Conservation (phyloP, 768 basidiomycete genomes). For the Naganishia vishniacii region DNA sequence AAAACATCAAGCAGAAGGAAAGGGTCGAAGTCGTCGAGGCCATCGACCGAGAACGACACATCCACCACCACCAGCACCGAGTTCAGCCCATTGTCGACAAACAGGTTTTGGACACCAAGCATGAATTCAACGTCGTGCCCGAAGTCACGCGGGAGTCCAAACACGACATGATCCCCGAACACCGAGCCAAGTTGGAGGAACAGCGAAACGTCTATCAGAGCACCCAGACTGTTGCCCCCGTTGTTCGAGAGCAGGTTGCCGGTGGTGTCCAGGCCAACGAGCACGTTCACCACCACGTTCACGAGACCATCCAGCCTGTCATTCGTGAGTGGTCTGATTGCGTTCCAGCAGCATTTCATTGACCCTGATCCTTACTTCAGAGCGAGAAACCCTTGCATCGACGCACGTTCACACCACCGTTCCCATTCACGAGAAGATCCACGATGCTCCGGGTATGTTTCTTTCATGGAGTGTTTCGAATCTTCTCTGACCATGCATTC, state of each 20-base stretch:
- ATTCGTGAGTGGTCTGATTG: slow-evolving; percentile 32
- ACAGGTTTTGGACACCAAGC: slow-evolving; percentile 41
- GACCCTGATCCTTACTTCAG: background rate
- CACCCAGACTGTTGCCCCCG: slow-evolving; percentile 36
- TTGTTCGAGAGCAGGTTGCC: slow-evolving; percentile 32
- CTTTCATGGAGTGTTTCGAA: too few species aligned
- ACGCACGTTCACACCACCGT: slow-evolving; percentile 49
- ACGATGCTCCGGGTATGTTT: slow-evolving; percentile 45
- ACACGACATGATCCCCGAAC: slow-evolving; percentile 48
- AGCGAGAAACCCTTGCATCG: slow-evolving; percentile 49
- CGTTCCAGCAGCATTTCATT: background rate
- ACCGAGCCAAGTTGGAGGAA: slow-evolving; percentile 46
- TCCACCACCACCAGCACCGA: slow-evolving; percentile 46
- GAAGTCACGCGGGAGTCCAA: slow-evolving; percentile 45
- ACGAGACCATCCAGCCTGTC: slow-evolving; percentile 46
- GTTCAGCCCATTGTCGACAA: slow-evolving; percentile 48
- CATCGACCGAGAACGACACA: slow-evolving; percentile 48
- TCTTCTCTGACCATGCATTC: too few species aligned
- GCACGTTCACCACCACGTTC: slow-evolving; percentile 50
- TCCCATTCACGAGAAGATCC: slow-evolving; percentile 48
- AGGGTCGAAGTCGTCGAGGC: slow-evolving; percentile 46
- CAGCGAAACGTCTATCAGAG: slow-evolving; percentile 41
- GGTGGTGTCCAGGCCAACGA: slow-evolving; percentile 41
- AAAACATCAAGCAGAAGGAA: slow-evolving; percentile 41
- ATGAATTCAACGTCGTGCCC: slow-evolving; percentile 40